phyloP scores from a whole-genome alignment of 1,284 basidiomycete genomes.

The Boletus smithii region DNA sequence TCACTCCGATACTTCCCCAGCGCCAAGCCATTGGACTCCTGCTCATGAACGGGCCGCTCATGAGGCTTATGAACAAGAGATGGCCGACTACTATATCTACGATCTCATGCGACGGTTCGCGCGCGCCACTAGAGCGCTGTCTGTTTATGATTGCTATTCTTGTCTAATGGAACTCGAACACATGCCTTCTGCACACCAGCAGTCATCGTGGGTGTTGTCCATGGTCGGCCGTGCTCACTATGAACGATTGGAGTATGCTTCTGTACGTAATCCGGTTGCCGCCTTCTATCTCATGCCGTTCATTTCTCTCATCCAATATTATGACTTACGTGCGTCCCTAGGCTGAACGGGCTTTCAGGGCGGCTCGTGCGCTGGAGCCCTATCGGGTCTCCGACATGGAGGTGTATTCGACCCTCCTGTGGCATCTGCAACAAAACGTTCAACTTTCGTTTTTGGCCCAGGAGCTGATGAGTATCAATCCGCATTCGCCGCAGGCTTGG shows the following conservation, averaged over 20 bases:
- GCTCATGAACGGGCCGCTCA: constrained; percentile 65
- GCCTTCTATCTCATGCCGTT: constrained; percentile 6
- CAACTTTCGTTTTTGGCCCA: constrained; percentile 88
- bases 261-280: constrained; percentile 53
- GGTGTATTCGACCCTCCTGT: constrained; percentile 88
- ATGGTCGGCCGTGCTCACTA: constrained; percentile 85
- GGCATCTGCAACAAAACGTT: constrained; percentile 83
- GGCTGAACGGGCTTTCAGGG: constrained; percentile 86
- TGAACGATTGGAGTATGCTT: constrained; percentile 81
- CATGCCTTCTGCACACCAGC: constrained; percentile 73
- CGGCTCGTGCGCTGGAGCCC: constrained; percentile 76
- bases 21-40: constrained; percentile 53
- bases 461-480: constrained; percentile 78
- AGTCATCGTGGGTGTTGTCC: constrained; percentile 72
- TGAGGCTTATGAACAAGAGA: constrained; percentile 63
- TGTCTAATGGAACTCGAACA: constrained; percentile 74
- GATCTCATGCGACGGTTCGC: constrained; percentile 80
- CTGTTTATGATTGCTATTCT: constrained; percentile 70
- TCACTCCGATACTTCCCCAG: constrained; percentile 58
- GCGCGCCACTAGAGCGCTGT: constrained; percentile 67
- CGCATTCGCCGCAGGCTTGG: constrained; percentile 86
- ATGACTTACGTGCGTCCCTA: constrained; percentile 35
- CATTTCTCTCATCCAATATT: constrained; percentile 16
- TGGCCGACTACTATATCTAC: constrained; percentile 81
- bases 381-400: constrained; percentile 90